These are phyloP conservation scores for Ophiostoma triangulosporum DNA, from an alignment of 2,329 filamentous ascomycete species.

Conservation along the genomic window DNA sequence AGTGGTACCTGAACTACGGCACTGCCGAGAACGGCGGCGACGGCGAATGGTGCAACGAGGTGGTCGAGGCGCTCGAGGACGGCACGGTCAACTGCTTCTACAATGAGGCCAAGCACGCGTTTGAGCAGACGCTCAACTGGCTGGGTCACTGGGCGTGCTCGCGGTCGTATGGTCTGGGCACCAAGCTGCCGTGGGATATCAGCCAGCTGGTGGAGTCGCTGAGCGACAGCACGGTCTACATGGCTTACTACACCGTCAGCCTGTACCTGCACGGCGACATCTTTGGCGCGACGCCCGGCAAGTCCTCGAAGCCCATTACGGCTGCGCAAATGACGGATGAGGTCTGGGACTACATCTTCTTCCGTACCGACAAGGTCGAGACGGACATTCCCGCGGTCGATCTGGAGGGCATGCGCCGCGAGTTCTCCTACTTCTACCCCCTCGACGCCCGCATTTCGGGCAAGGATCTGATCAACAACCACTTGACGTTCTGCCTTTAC, in stretches of 20 bases:
- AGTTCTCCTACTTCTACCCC: conserved; percentile 96
- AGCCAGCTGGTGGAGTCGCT: conserved; percentile 85
- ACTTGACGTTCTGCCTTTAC: conserved; percentile 92
- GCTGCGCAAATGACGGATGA: conserved; percentile 86
- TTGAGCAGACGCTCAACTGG: conserved; percentile 81
- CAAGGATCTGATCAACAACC: conserved; percentile 88
- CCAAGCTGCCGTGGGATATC: conserved; percentile 87
- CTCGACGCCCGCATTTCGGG: conserved; percentile 78
- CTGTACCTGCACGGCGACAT: conserved; percentile 67
- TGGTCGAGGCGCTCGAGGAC: conserved; percentile 58
- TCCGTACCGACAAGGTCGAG: conserved; percentile 54
- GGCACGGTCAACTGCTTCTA: conserved; percentile 62
- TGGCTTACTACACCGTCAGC: conserved; percentile 61
- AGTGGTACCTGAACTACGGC: conserved; percentile 91
- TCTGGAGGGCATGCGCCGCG: conserved; percentile 69
- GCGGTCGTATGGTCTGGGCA: conserved; percentile 80
- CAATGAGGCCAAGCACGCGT: conserved; percentile 63
- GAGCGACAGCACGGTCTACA: conserved; percentile 81
- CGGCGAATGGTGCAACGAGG: conserved; percentile 69
- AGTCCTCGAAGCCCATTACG: conserved; percentile 52
- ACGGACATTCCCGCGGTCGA: conserved; percentile 52
- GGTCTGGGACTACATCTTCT: conserved; percentile 94
- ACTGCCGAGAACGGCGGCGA: conserved; percentile 40
- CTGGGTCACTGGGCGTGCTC: conserved; percentile 92
- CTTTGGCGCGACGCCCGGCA: conserved; percentile 54